Conservation (phyloP, 768 basidiomycete species). For the Xerocomellus amylosporus region DNA sequence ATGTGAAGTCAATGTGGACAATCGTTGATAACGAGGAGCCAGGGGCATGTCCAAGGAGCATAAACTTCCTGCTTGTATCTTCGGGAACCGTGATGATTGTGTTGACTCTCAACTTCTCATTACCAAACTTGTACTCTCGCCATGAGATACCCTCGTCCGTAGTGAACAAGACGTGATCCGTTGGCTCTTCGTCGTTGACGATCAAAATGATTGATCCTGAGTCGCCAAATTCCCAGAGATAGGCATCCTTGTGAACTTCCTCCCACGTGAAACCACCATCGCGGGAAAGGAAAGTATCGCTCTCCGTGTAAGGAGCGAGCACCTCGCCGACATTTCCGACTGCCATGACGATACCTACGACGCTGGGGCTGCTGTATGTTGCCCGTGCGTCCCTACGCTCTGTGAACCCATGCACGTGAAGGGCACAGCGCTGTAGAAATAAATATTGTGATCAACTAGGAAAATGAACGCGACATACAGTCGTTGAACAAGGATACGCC, state of each 20-base stretch:
- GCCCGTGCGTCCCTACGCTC: conserved; percentile 87
- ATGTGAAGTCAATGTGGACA: conserved; percentile 85
- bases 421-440: conserved; percentile 62
- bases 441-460: neutral
- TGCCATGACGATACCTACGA: conserved; percentile 91
- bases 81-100: conserved; percentile 83
- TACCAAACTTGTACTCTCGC: conserved; percentile 80
- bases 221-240: conserved; percentile 98
- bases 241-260: conserved; percentile 97
- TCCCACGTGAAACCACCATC: conserved; percentile 98
- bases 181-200: conserved; percentile 93
- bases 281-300: conserved; percentile 94
- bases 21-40: conserved; percentile 46
- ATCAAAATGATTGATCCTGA: conserved; percentile 92
- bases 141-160: conserved; percentile 86
- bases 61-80: conserved; percentile 90
- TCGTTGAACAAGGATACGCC: conserved; percentile 64
- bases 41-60: conserved; percentile 70
- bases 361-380: conserved; percentile 89
- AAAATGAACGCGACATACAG: conserved; percentile 42
- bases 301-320: conserved; percentile 77
- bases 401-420: conserved; percentile 95
- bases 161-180: conserved; percentile 85
- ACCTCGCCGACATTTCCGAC: conserved; percentile 93
- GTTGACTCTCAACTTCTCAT: conserved; percentile 69